Evolutionary conservation across 768 basidiomycete species (phyloP).

Genomic region (Lentinus tigrinus): DNA sequence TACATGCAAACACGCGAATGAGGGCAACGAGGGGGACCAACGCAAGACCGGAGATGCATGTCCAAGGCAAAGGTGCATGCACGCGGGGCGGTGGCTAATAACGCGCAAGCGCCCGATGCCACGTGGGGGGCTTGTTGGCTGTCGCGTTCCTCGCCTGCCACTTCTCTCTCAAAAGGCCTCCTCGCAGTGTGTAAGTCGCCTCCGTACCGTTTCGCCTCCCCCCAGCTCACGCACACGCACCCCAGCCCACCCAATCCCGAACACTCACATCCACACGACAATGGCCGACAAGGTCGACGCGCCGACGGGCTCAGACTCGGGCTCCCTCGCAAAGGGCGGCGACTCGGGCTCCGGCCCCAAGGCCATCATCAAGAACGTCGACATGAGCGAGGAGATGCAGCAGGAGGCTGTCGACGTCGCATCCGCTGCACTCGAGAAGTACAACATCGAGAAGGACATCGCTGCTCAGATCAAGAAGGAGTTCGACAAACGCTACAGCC

Average conservation of each 20-base stretch:
- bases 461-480: constrained; percentile 98
- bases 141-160: no score
- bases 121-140: no score
- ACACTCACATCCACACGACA: no score
- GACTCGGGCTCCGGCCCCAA: constrained; percentile 51
- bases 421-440: constrained; percentile 81
- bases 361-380: constrained; percentile 94
- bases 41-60: background rate
- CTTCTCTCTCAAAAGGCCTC: background rate
- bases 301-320: constrained; percentile 51
- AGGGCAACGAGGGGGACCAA: background rate
- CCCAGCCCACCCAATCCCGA: no score
- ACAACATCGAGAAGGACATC: constrained; percentile 96
- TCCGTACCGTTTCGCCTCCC: no score
- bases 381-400: constrained; percentile 97
- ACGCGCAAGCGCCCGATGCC: background rate
- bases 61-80: background rate
- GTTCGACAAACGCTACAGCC: constrained; percentile 88
- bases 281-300: constrained; percentile 53
- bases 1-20: no score
- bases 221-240: no score
- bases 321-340: constrained; percentile 39
- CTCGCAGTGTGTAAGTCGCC: background rate
- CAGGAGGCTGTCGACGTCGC: constrained; percentile 91
- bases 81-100: background rate